Evolutionary conservation across 495 filamentous ascomycete species (phyloP).

Genomic region (Xylaria nigripes): DNA sequence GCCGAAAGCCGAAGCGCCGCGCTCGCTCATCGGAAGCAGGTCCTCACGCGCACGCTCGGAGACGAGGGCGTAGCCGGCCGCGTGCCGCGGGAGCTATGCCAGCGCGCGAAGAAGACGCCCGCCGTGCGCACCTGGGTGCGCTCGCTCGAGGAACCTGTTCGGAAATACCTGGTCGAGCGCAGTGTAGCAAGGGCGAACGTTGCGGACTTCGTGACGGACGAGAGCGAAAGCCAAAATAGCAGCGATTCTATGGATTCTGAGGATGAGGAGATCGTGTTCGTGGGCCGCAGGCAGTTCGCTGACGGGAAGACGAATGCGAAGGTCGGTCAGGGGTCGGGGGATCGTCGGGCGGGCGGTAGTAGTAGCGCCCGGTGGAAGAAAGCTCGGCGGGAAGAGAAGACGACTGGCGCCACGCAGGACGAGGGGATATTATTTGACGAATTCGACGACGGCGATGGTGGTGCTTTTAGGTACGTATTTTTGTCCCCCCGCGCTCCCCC

Average conservation of each 20-base stretch:
- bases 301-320: conserved; percentile 45
- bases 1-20: conserved; percentile 33
- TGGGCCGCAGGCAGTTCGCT: conserved; percentile 69
- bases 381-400: conserved; percentile 35
- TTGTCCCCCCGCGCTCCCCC: conserved; percentile 1
- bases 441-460: conserved; percentile 61
- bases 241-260: conserved; percentile 49
- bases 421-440: conserved; percentile 76
- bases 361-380: conserved; percentile 21
- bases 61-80: conserved; percentile 32
- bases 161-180: conserved; percentile 32
- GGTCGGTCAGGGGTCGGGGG: conserved; percentile 15
- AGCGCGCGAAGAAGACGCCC: conserved; percentile 40
- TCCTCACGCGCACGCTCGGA: conserved; percentile 17
- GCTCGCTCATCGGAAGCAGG: conserved; percentile 23
- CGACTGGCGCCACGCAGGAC: conserved; percentile 41
- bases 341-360: conserved; percentile 9
- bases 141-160: conserved; percentile 41
- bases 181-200: conserved; percentile 32
- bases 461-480: conserved; percentile 69
- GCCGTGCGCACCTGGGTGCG: conserved; percentile 41
- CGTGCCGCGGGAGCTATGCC: conserved; percentile 53
- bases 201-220: conserved; percentile 4
- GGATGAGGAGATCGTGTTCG: conserved; percentile 91
- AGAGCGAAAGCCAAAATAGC: conserved; percentile 30